Percentiles rank a stretch among this genome's conserved stretches.
Evolutionary conservation across 768 basidiomycete genomes (phyloP).

Genomic region (Rhodotorula babjevae): DNA sequence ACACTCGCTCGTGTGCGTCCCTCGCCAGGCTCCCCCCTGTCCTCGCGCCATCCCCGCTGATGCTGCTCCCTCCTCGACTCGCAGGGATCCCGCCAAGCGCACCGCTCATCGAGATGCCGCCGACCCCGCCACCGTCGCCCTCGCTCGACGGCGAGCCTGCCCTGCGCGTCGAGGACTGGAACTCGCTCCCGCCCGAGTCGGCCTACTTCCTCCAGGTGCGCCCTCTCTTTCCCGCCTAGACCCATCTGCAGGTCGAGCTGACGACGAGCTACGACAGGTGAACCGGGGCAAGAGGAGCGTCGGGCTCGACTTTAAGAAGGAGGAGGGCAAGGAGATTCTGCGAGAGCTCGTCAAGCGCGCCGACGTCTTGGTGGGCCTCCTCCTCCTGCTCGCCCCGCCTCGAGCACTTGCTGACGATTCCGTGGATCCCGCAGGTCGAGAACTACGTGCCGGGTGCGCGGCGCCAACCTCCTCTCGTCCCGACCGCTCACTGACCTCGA

Average conservation of each 20-base stretch:
- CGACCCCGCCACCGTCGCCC: slow-evolving; percentile 38
- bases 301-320: slow-evolving; percentile 78
- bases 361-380: slow-evolving; percentile 65
- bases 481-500: not conserved
- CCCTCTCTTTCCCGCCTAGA: not conserved
- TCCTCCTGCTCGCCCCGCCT: too few relatives aligned
- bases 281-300: slow-evolving; percentile 87
- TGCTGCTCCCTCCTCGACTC: too few relatives aligned
- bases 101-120: slow-evolving; percentile 44
- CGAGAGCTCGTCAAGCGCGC: slow-evolving; percentile 65
- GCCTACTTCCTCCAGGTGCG: slow-evolving; percentile 73
- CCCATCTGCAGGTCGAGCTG: too few relatives aligned
- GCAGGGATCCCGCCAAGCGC: slow-evolving; percentile 50
- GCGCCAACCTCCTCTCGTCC: too few relatives aligned
- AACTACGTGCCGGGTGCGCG: slow-evolving; percentile 36
- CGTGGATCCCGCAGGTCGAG: slow-evolving; percentile 31
- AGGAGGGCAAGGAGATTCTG: slow-evolving; percentile 70
- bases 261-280: slow-evolving; percentile 41
- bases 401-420: too few relatives aligned
- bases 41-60: not conserved
- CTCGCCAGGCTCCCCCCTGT: too few relatives aligned
- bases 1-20: slow-evolving; percentile 60
- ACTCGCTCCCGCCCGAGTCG: slow-evolving; percentile 73
- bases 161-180: slow-evolving; percentile 49
- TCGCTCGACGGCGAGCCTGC: slow-evolving; percentile 52